Evolutionary conservation across 495 filamentous ascomycete genomes (phyloP).

Genomic region (Trichocladium antarcticum): DNA sequence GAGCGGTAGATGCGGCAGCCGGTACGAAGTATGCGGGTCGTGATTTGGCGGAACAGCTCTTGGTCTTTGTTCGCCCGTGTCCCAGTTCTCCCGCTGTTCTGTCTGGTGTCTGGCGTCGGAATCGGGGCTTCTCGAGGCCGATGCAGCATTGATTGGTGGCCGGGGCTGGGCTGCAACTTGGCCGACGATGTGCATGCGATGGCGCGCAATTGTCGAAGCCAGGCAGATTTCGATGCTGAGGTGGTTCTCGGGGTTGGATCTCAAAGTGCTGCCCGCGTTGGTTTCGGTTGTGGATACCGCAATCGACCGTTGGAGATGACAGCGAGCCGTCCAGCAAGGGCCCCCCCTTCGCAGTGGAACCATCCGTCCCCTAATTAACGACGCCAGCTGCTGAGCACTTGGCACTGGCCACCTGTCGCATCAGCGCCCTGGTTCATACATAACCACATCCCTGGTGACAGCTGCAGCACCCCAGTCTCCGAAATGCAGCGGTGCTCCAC

Average conservation of each 20-base stretch:
- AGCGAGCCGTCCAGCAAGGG: slow-evolving; percentile 5
- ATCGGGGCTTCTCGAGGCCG: neutral
- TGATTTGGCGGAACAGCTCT: neutral
- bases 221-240: too few relatives aligned
- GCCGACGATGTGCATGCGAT: neutral
- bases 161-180: too few relatives aligned
- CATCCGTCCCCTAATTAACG: slow-evolving; percentile 3
- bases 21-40: too few relatives aligned
- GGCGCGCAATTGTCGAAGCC: too few relatives aligned
- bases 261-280: neutral
- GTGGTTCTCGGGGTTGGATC: too few relatives aligned
- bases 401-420: neutral
- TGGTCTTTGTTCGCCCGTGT: neutral
- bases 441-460: neutral
- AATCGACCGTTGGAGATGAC: slow-evolving; percentile 9
- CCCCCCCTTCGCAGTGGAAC: neutral
- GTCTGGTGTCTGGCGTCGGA: neutral
- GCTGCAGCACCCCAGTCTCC: too few relatives aligned
- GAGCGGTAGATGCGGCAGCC: neutral
- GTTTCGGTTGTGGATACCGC: neutral
- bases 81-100: neutral
- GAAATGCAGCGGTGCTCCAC: too few relatives aligned
- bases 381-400: slow-evolving; percentile 6
- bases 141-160: too few relatives aligned
- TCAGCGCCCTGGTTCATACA: neutral